Conservation (phyloP, 352 stramenopile genomes). For the Saprolegnia parasitica region DNA sequence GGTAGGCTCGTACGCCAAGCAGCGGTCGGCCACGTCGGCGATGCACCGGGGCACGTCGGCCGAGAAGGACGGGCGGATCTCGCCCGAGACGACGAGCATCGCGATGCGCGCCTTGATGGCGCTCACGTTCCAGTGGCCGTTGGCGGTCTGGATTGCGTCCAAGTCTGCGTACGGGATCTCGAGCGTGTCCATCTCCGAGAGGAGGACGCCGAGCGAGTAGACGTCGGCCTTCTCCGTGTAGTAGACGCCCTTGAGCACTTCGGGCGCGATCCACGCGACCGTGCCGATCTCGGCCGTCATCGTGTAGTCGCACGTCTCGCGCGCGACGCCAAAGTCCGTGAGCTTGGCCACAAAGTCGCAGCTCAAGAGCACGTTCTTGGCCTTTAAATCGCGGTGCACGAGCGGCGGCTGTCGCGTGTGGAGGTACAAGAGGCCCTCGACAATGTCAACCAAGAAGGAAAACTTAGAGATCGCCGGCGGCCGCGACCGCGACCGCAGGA, state of each 20-base stretch:
- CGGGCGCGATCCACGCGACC: conserved; percentile 20
- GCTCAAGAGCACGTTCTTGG: conserved; percentile 22
- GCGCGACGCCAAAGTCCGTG: conserved; percentile 26
- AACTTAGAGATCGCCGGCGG: conserved; percentile 13
- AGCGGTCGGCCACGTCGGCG: neutral
- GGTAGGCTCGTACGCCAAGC: neutral
- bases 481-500: neutral
- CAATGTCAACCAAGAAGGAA: conserved; percentile 11
- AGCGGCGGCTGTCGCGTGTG: conserved; percentile 11
- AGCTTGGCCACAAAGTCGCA: conserved; percentile 6
- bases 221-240: conserved; percentile 26
- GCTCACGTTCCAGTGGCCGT: neutral
- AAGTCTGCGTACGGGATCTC: conserved; percentile 15
- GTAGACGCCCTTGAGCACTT: conserved; percentile 26
- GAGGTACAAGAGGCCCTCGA: conserved; percentile 23
- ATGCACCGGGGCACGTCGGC: neutral
- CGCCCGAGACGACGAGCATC: conserved; percentile 20
- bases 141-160: neutral
- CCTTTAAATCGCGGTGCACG: conserved; percentile 27
- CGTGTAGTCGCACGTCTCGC: conserved; percentile 20
- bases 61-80: conserved; percentile 3
- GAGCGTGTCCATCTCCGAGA: conserved; percentile 17
- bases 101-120: conserved; percentile 4
- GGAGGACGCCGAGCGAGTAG: conserved; percentile 22
- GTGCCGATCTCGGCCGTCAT: conserved; percentile 27